Conservation (phyloP, 495 filamentous ascomycete species). For the Hamigera avellanea region DNA sequence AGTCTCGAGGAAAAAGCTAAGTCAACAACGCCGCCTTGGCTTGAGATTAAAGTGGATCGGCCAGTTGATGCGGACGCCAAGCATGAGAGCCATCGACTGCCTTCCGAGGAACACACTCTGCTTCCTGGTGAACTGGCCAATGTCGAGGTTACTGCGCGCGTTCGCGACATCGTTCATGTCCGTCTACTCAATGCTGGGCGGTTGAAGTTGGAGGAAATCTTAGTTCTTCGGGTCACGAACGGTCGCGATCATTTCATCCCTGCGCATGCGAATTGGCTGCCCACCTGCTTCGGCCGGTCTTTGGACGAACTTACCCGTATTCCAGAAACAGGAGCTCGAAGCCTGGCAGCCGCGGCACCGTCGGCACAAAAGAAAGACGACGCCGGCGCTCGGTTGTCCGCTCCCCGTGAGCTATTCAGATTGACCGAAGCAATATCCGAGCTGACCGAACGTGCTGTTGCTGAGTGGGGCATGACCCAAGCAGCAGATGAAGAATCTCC, state of each 20-base stretch:
- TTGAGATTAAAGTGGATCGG: conserved; percentile 50
- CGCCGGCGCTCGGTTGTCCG: conserved; percentile 49
- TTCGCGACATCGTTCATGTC: conserved; percentile 53
- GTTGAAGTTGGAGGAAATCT: conserved; percentile 63
- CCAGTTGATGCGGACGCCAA: conserved; percentile 22
- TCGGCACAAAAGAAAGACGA: conserved; percentile 21
- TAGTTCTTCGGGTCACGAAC: conserved; percentile 75
- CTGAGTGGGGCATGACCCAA: conserved; percentile 74
- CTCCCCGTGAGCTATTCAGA: conserved; percentile 76
- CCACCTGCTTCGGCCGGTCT: conserved; percentile 71
- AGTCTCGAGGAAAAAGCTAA: conserved; percentile 30
- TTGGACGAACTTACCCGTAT: conserved; percentile 75
- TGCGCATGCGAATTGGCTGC: conserved; percentile 63
- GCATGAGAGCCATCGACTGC: conserved; percentile 19
- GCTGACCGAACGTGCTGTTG: conserved; percentile 59
- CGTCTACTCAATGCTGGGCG: conserved; percentile 59
- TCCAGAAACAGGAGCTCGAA: conserved; percentile 61
- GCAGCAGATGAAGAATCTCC: conserved; percentile 26
- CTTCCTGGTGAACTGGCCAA: conserved; percentile 74
- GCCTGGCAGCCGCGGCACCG: conserved; percentile 22
- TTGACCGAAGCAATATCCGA: conserved; percentile 75
- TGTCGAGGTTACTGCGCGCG: conserved; percentile 49
- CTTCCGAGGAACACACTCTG: conserved; percentile 42
- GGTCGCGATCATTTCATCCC: conserved; percentile 91
- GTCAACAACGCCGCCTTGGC: conserved; percentile 46